These are phyloP conservation scores for Apiosordaria backusii DNA, from an alignment of 495 filamentous ascomycete species.

Conservation along the genomic window DNA sequence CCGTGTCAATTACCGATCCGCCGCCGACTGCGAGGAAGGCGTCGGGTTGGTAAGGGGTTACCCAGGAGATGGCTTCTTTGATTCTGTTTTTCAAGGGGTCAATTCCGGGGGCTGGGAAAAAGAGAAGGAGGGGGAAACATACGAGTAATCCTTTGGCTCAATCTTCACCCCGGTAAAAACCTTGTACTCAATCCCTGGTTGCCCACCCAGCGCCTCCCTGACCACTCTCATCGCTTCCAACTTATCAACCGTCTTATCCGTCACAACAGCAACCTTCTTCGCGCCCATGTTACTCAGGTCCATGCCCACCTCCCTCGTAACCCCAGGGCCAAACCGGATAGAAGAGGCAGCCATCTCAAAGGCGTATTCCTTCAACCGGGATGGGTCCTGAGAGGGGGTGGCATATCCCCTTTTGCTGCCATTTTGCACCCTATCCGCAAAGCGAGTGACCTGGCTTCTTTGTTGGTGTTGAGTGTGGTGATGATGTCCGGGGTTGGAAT, in stretches of 20 bases:
- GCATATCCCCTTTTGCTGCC: conserved; percentile 49
- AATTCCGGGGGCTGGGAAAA: background rate
- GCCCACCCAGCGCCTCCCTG: conserved; percentile 63
- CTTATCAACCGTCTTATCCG: conserved; percentile 72
- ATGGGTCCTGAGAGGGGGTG: conserved; percentile 61
- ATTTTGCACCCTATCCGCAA: conserved; percentile 21
- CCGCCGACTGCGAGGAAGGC: conserved; percentile 90
- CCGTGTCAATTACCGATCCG: conserved; percentile 90
- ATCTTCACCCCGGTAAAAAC: conserved; percentile 74
- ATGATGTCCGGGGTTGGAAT: conserved; percentile 75
- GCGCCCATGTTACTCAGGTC: conserved; percentile 88
- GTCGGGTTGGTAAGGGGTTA: conserved; percentile 74
- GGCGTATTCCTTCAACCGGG: conserved; percentile 87
- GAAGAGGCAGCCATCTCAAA: conserved; percentile 96
- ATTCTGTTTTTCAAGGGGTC: conserved; percentile 48
- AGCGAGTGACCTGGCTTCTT: conserved; percentile 39
- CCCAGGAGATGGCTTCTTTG: conserved; percentile 80
- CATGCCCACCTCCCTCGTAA: conserved; percentile 98
- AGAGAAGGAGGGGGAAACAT: conserved; percentile 25
- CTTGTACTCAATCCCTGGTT: conserved; percentile 60
- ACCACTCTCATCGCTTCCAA: conserved; percentile 84
- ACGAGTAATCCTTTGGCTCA: conserved; percentile 93
- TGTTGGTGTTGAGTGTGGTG: conserved; percentile 51
- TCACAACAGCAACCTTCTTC: conserved; percentile 85
- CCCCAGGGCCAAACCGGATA: conserved; percentile 89